Conservation (phyloP, 768 basidiomycete species). For the Mycena polygramma region DNA sequence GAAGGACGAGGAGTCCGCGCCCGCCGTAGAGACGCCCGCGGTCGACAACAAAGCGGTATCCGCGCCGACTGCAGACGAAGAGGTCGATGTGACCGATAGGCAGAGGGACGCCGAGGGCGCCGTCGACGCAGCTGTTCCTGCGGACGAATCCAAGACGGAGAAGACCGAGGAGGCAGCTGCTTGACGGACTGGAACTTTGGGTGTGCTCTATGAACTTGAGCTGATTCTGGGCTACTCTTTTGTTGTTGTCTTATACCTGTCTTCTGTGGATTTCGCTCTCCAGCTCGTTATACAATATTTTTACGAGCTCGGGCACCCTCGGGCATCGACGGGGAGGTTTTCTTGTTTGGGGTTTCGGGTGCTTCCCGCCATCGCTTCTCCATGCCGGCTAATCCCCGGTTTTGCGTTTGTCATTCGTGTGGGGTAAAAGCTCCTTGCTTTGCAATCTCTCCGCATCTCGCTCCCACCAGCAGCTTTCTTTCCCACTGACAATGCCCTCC, state of each 20-base stretch:
- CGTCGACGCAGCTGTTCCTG: not conserved
- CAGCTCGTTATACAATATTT: not conserved
- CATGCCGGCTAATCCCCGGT: too few species aligned
- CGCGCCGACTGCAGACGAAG: conserved; percentile 4
- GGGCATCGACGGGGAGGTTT: too few species aligned
- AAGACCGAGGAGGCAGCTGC: not conserved
- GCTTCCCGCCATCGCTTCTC: too few species aligned
- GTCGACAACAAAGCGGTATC: not conserved
- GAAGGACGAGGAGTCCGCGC: conserved; percentile 1
- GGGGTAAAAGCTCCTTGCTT: too few species aligned
- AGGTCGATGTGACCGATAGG: conserved; percentile 20
- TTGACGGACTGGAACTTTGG: too few species aligned
- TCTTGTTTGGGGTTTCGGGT: too few species aligned
- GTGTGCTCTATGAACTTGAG: too few species aligned
- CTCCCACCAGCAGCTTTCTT: too few species aligned
- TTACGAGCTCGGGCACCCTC: too few species aligned
- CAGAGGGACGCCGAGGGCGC: conserved; percentile 14
- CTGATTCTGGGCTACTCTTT: not conserved
- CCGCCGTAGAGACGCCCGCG: not conserved
- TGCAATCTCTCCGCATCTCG: too few species aligned
- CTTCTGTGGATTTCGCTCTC: not conserved
- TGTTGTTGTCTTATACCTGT: not conserved
- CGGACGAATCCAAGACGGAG: not conserved
- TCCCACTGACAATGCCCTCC: conserved; percentile 15
- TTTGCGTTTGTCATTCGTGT: too few species aligned